Evolutionary conservation across 2,329 filamentous ascomycete species (phyloP).

Genomic region (Colletotrichum abscissum): DNA sequence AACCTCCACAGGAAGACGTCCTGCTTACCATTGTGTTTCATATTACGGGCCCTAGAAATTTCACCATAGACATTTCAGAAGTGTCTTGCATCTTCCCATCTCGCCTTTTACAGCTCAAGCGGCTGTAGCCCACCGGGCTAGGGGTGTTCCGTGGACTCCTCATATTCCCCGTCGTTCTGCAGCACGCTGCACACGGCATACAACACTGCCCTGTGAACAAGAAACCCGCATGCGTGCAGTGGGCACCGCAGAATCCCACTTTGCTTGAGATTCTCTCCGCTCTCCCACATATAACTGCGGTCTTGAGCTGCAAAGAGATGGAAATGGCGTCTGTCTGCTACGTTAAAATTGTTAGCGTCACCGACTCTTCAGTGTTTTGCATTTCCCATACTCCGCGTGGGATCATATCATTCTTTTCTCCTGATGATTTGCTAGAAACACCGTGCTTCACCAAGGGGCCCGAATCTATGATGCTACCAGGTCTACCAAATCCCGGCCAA

Average conservation of each 20-base stretch:
- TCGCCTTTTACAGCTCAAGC: not conserved
- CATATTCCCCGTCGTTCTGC: not conserved
- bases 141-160: not conserved
- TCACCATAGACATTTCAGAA: not conserved
- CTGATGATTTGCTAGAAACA: not conserved
- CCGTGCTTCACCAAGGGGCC: not conserved
- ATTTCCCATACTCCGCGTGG: not conserved
- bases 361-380: constrained; percentile 18
- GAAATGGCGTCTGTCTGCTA: not conserved
- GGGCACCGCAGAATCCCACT: not conserved
- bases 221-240: not conserved
- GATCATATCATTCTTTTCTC: not conserved
- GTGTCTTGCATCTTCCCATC: not conserved
- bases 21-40: not conserved
- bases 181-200: constrained; percentile 1
- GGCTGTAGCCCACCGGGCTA: not conserved
- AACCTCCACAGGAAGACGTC: not conserved
- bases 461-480: not conserved
- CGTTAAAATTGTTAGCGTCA: constrained; percentile 19
- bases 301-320: not conserved
- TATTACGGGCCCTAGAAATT: not conserved
- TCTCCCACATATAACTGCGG: not conserved
- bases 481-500: not conserved
- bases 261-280: not conserved
- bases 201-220: not conserved